phyloP scores from a whole-genome alignment of 192 early-diverging fungal genomes.

The Funneliformis mosseae region DNA sequence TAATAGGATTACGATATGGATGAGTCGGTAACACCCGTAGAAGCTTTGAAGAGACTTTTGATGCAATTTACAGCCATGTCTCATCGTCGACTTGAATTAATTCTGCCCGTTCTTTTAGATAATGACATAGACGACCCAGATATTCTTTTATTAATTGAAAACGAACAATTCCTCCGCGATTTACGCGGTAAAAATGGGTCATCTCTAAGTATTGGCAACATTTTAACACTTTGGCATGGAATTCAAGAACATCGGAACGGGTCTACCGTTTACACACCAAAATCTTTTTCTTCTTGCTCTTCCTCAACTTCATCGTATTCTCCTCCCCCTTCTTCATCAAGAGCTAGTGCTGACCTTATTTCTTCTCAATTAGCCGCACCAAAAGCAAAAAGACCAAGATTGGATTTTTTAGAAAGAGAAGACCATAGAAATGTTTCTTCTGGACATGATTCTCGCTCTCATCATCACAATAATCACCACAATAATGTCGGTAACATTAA shows the following conservation, averaged over 20 bases:
- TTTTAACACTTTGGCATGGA: slow-evolving; percentile 32
- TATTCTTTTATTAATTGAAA: slow-evolving; percentile 33
- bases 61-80: slow-evolving; percentile 34
- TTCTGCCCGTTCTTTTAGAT: slow-evolving; percentile 30
- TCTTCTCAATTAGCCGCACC: slow-evolving; percentile 1
- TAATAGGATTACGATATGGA: slow-evolving; percentile 32
- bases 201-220: slow-evolving; percentile 24
- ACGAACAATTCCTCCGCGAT: slow-evolving; percentile 31
- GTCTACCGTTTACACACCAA: slow-evolving; percentile 25
- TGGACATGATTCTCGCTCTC: background rate
- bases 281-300: slow-evolving; percentile 27
- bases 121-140: slow-evolving; percentile 37
- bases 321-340: slow-evolving; percentile 9
- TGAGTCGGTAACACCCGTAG: slow-evolving; percentile 16
- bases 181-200: slow-evolving; percentile 34
- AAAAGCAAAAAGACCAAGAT: slow-evolving; percentile 8
- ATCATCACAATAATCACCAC: slow-evolving; percentile 1
- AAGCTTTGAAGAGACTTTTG: slow-evolving; percentile 28
- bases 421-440: background rate
- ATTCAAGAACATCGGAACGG: slow-evolving; percentile 31
- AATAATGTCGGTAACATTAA: background rate
- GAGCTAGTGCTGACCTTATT: background rate
- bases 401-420: slow-evolving; percentile 12
- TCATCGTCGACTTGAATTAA: slow-evolving; percentile 11
- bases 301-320: slow-evolving; percentile 30